Conservation (phyloP, 2,329 filamentous ascomycete genomes). For the Ceratocystis harringtonii region DNA sequence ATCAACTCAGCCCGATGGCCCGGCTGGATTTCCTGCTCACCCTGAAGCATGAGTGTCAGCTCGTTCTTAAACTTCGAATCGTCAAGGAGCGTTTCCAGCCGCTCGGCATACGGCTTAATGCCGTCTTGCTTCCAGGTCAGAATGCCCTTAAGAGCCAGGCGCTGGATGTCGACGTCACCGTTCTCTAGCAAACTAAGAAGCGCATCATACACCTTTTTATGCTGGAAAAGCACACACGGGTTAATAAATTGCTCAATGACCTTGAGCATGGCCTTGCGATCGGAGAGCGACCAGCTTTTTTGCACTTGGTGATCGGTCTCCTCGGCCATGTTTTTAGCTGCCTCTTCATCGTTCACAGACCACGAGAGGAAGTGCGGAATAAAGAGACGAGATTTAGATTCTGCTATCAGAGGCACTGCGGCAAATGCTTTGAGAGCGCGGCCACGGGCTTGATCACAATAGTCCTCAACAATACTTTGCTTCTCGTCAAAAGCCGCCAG, state of each 20-base stretch:
- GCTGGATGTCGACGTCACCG: conserved; percentile 82
- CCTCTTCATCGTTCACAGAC: conserved; percentile 41
- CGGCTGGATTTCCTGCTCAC: conserved; percentile 55
- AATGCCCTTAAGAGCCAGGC: conserved; percentile 66
- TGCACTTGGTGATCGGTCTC: conserved; percentile 28
- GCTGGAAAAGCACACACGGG: conserved; percentile 66
- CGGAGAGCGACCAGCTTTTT: conserved; percentile 53
- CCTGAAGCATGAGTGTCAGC: conserved; percentile 72
- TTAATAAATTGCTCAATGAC: conserved; percentile 79
- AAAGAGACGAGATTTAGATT: conserved; percentile 70
- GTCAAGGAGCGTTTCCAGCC: conserved; percentile 72
- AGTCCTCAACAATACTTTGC: conserved; percentile 39
- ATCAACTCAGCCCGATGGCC: conserved; percentile 62
- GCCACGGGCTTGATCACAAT: conserved; percentile 45
- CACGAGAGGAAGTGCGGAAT: conserved; percentile 78
- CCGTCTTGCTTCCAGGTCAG: conserved; percentile 75
- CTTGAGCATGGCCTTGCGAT: conserved; percentile 68
- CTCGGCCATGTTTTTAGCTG: conserved; percentile 23
- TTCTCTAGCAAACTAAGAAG: conserved; percentile 66
- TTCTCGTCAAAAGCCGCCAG: conserved; percentile 47
- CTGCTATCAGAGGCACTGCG: conserved; percentile 59
- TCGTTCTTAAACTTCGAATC: conserved; percentile 88
- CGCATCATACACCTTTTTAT: conserved; percentile 59
- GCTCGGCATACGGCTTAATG: conserved; percentile 67
- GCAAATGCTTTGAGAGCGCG: conserved; percentile 69